Conservation (phyloP, 495 filamentous ascomycete species). For the Daldinia grandis region DNA sequence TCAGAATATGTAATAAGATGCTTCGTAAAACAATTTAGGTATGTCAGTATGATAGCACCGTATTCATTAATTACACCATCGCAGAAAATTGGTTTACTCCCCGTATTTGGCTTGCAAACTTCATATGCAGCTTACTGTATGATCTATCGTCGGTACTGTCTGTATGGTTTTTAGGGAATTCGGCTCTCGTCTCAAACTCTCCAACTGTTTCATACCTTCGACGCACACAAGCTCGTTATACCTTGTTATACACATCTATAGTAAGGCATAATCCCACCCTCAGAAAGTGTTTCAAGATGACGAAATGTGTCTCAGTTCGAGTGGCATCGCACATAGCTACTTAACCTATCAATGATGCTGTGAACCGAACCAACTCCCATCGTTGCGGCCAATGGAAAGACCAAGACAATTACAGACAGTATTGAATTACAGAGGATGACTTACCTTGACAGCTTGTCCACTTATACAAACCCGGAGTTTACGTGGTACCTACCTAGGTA, state of each 20-base stretch:
- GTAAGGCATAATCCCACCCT: slow-evolving; percentile 6
- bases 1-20: background rate
- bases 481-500: slow-evolving; percentile 8
- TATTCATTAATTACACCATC: background rate
- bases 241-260: background rate
- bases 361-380: slow-evolving; percentile 26
- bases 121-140: slow-evolving; percentile 21
- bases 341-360: slow-evolving; percentile 32
- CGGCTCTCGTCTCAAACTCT: background rate
- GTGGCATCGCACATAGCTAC: slow-evolving; percentile 24
- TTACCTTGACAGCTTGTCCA: slow-evolving; percentile 12
- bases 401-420: too few relatives aligned
- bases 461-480: slow-evolving; percentile 10
- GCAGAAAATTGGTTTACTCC: background rate
- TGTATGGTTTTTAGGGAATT: background rate
- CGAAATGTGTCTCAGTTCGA: slow-evolving; percentile 33
- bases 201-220: slow-evolving; percentile 14
- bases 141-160: background rate
- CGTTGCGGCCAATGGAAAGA: slow-evolving; percentile 18
- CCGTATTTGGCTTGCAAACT: background rate
- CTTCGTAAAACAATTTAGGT: background rate
- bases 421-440: slow-evolving; percentile 16
- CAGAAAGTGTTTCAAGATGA: slow-evolving; percentile 34
- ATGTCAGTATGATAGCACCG: background rate
- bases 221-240: background rate